Base-by-base conservation (phyloP, 257 asterid species). In the Rhazya stricta region DNA sequence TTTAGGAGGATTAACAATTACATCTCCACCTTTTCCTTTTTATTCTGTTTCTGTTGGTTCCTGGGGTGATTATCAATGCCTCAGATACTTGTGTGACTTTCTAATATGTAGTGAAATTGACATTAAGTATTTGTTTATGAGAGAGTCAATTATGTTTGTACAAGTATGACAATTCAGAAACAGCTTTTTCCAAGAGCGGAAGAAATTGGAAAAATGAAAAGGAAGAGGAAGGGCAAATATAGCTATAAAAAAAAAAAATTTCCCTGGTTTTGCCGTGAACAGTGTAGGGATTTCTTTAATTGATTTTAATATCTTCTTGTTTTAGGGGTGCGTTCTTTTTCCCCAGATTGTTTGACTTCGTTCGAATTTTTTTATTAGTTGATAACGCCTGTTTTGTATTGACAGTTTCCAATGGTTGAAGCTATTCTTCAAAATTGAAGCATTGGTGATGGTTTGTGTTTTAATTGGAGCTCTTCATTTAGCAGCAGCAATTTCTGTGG, bases 391-490 rank as follows among this genome's bases (percentile, higher is more conserved):
- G 19, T 37, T 30, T 13, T 56, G 15, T 23, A 36, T 25, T 67
- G 50, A n/a, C 74, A 73, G 66, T 71, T 73, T 67, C 66, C 71
- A 57, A 32, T 21, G 30, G n/a, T 45, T 67, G 61, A 45, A 66
- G 62, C 62, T 68, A 16, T 50, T 27, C 19, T 62, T 23, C 41
- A 43, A 50, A 63, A 48, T 36, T 29, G 41, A 50, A 50, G 65
- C 79, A 15, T 32, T 25, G 79, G 74, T 80, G 74, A 73, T 81
- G 82, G 68, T 80, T 72, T 75, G 75, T 54, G 53, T 36, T 79
- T 74, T 70, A 32, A n/a, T 34, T 0, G 72, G 65, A 19, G 62
- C 74, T 43, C 19, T 29, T 73, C 72, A 39, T 74, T 42, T 67
- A 53, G 63, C 63, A 58, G 57, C 41, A 56, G 43, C 51, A 68